Evolutionary conservation across 176 grass and related monocot genomes (phyloP).

Genomic region (Oryza punctata): DNA sequence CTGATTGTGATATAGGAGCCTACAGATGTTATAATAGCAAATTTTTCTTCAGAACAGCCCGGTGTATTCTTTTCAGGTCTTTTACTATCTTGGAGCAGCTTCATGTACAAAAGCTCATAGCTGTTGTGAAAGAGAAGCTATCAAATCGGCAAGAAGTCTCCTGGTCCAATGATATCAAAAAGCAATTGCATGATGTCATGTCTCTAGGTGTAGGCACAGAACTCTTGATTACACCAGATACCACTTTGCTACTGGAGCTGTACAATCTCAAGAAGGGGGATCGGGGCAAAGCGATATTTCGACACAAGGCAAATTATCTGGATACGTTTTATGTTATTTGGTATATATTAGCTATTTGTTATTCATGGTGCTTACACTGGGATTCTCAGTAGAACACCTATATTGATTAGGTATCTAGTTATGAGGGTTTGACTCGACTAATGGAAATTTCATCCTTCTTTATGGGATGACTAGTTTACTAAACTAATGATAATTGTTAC

Average conservation of each 20-base stretch:
- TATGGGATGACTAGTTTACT: conserved; percentile 19
- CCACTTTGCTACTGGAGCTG: conserved; percentile 69
- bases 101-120: conserved; percentile 64
- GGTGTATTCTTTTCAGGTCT: conserved; percentile 58
- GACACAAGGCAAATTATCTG: conserved; percentile 85
- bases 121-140: conserved; percentile 56
- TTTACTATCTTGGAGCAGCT: conserved; percentile 70
- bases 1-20: not conserved
- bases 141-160: conserved; percentile 47
- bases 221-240: conserved; percentile 60
- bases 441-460: conserved; percentile 12
- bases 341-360: conserved; percentile 49
- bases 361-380: conserved; percentile 28
- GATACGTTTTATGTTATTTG: conserved; percentile 48
- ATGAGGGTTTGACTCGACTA: conserved; percentile 2
- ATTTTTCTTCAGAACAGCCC: conserved; percentile 17
- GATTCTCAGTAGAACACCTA: conserved; percentile 7
- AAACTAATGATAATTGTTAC: conserved; percentile 10
- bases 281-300: conserved; percentile 84
- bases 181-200: conserved; percentile 52
- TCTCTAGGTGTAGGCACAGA: conserved; percentile 71
- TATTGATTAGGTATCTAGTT: conserved; percentile 22
- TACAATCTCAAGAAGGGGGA: conserved; percentile 63
- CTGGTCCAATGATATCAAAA: conserved; percentile 65
- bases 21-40: not conserved